Conservation (phyloP, 1,284 basidiomycete species). For the Termitomyces sp. region DNA sequence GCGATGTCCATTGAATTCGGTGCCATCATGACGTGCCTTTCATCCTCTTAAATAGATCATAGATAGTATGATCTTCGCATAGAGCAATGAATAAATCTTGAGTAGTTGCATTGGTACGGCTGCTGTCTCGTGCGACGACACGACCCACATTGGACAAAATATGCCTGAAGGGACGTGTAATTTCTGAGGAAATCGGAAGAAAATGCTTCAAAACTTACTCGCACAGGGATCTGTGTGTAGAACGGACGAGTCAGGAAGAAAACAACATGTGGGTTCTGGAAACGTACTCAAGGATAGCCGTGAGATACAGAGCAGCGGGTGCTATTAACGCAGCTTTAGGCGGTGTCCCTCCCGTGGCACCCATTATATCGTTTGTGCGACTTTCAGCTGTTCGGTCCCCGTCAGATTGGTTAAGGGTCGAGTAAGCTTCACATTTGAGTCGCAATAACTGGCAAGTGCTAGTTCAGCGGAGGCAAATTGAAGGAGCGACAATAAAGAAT, state of each 20-base stretch:
- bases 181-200: conserved; percentile 3
- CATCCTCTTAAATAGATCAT: conserved; percentile 81
- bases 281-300: conserved; percentile 86
- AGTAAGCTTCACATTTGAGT: conserved; percentile 80
- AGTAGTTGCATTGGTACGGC: conserved; percentile 66
- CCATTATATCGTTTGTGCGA: conserved; percentile 56
- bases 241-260: background rate
- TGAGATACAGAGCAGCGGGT: conserved; percentile 82
- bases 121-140: conserved; percentile 80
- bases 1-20: background rate
- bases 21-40: conserved; percentile 47
- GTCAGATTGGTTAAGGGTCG: conserved; percentile 76
- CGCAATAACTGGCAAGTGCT: conserved; percentile 54
- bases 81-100: conserved; percentile 82
- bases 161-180: conserved; percentile 51
- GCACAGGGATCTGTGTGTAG: conserved; percentile 62
- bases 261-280: background rate
- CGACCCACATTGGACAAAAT: conserved; percentile 77
- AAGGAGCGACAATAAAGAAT: conserved; percentile 22
- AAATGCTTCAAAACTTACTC: conserved; percentile 44
- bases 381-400: conserved; percentile 65
- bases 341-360: conserved; percentile 36
- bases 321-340: conserved; percentile 62
- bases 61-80: conserved; percentile 83
- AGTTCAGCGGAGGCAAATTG: background rate